Conservation (phyloP, 768 basidiomycete genomes). For the Naganishia randhawae region DNA sequence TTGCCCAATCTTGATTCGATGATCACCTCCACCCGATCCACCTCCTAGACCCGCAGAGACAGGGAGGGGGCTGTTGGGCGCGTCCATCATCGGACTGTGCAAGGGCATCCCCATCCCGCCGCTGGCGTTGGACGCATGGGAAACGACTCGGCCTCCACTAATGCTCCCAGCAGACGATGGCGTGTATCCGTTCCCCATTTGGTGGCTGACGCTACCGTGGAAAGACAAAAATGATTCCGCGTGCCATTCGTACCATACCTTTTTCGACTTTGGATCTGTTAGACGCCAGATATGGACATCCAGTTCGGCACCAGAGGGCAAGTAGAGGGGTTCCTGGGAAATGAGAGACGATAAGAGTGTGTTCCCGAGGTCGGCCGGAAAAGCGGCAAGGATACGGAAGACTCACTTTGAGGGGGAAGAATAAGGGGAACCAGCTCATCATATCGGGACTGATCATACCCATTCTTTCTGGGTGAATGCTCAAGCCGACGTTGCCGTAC, state of each 20-base stretch:
- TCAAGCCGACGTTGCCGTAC: constrained; percentile 83
- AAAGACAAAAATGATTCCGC: constrained; percentile 81
- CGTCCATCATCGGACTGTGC: constrained; percentile 72
- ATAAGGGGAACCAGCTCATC: constrained; percentile 98
- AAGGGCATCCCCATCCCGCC: constrained; percentile 26
- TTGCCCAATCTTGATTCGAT: constrained; percentile 80
- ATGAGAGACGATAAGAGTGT: background rate
- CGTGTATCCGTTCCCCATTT: constrained; percentile 29
- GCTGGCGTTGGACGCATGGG: constrained; percentile 26
- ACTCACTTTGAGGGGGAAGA: constrained; percentile 84
- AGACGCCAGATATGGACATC: constrained; percentile 92
- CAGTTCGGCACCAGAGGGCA: constrained; percentile 86
- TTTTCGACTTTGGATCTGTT: constrained; percentile 68
- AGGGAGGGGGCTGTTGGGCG: constrained; percentile 37
- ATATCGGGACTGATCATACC: constrained; percentile 86
- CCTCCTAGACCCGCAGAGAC: constrained; percentile 7
- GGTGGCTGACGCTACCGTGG: constrained; percentile 29
- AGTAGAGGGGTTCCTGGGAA: constrained; percentile 81
- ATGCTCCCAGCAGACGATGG: constrained; percentile 21
- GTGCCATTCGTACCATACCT: constrained; percentile 98
- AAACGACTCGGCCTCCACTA: constrained; percentile 27
- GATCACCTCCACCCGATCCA: constrained; percentile 32
- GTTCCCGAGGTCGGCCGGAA: too few species aligned
- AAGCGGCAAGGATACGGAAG: constrained; percentile 23
- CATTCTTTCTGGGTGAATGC: constrained; percentile 86